These are phyloP conservation scores for Lipomyces mesembrius DNA, from an alignment of 805 yeast genomes.

Conservation along the genomic window DNA sequence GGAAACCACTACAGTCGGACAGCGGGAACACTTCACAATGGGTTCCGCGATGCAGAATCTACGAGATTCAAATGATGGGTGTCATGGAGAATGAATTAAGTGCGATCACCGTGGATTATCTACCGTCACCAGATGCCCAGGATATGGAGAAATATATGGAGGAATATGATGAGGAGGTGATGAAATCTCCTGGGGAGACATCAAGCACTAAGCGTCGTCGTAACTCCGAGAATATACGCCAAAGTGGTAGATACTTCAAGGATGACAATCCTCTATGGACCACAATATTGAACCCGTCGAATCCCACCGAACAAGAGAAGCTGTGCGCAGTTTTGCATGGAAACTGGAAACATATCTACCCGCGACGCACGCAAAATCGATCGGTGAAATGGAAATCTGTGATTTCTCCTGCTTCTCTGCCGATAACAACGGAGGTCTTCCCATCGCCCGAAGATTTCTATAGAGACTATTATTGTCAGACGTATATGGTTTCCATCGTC, in stretches of 20 bases:
- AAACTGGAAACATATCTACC: constrained; percentile 91
- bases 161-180: constrained; percentile 57
- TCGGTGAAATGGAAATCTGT: constrained; percentile 90
- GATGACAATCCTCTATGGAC: constrained; percentile 57
- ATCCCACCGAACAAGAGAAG: constrained; percentile 59
- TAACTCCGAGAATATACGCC: constrained; percentile 18
- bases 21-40: constrained; percentile 52
- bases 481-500: constrained; percentile 76
- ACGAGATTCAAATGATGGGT: constrained; percentile 98
- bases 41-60: constrained; percentile 93
- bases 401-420: constrained; percentile 91
- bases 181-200: constrained; percentile 12
- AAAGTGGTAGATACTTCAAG: constrained; percentile 21
- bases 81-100: constrained; percentile 88
- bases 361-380: constrained; percentile 58
- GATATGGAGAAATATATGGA: constrained; percentile 65
- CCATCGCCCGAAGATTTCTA: constrained; percentile 73
- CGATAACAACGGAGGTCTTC: constrained; percentile 76
- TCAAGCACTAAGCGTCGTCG: constrained; percentile 13
- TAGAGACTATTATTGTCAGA: constrained; percentile 73
- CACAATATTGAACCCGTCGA: constrained; percentile 75
- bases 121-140: constrained; percentile 48
- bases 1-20: constrained; percentile 59
- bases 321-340: constrained; percentile 68
- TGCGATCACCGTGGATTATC: constrained; percentile 66